These are phyloP conservation scores for Dothistroma septosporum DNA, from an alignment of 2,329 filamentous ascomycete species.

Conservation along the genomic window DNA sequence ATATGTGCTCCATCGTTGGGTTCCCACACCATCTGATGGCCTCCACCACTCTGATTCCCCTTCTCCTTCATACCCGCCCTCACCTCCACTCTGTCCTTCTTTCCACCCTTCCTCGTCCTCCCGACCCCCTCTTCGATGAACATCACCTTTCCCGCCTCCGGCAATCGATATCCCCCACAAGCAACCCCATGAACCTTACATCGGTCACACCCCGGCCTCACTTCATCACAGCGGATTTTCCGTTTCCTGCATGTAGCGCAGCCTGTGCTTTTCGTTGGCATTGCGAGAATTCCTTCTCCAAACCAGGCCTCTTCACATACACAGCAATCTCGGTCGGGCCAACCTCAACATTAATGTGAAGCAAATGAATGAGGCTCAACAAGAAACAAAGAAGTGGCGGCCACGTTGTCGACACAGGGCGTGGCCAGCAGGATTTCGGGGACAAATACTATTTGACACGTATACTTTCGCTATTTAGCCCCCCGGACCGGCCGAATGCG, in stretches of 20 bases:
- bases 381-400: too few relatives aligned
- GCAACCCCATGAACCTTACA: constrained; percentile 31
- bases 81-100: too few relatives aligned
- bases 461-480: too few relatives aligned
- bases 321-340: too few relatives aligned
- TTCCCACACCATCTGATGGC: not conserved
- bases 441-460: too few relatives aligned
- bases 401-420: too few relatives aligned
- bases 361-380: too few relatives aligned
- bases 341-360: too few relatives aligned
- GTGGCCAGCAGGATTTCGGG: too few relatives aligned
- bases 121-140: constrained; percentile 29
- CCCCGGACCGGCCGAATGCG: too few relatives aligned
- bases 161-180: constrained; percentile 31
- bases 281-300: constrained; percentile 4
- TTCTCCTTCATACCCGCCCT: not conserved
- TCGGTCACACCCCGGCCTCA: constrained; percentile 28
- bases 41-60: not conserved
- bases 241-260: constrained; percentile 32
- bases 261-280: constrained; percentile 32
- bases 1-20: not conserved
- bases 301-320: too few relatives aligned
- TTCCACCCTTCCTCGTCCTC: constrained; percentile 14
- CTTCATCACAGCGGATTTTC: constrained; percentile 34
- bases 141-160: constrained; percentile 24